Evolutionary conservation across 108 stramenopile genomes (phyloP).

Genomic region (Discostella pseudostelligera): DNA sequence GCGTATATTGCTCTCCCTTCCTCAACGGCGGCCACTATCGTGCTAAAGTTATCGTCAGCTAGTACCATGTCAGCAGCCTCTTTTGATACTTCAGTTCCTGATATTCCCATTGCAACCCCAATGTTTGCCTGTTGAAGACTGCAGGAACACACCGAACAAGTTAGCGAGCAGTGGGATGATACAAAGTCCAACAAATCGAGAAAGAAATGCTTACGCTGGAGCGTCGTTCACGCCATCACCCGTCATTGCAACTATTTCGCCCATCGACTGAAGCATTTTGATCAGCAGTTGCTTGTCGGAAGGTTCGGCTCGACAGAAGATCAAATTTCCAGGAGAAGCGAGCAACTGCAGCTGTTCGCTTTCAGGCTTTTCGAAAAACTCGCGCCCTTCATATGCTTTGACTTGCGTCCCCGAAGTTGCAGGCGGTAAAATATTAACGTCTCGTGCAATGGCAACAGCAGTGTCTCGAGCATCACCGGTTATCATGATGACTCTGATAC

Average conservation of each 20-base stretch:
- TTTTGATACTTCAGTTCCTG: slow-evolving; percentile 86
- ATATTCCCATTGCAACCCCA: slow-evolving; percentile 94
- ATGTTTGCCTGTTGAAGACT: slow-evolving; percentile 82
- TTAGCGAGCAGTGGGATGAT: too few relatives aligned
- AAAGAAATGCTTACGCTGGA: slow-evolving; percentile 61
- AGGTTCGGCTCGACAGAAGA: slow-evolving; percentile 97
- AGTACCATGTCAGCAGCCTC: slow-evolving; percentile 89
- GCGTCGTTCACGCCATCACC: slow-evolving; percentile 99
- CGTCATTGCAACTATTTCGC: slow-evolving; percentile 97
- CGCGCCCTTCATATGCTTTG: slow-evolving; percentile 85
- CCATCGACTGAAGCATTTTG: slow-evolving; percentile 90
- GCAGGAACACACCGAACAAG: too few relatives aligned
- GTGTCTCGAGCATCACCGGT: slow-evolving; percentile 98
- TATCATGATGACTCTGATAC: slow-evolving; percentile 98
- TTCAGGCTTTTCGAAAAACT: slow-evolving; percentile 77
- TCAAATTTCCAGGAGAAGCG: slow-evolving; percentile 77
- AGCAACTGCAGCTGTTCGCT: slow-evolving; percentile 65
- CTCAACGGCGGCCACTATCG: slow-evolving; percentile 95
- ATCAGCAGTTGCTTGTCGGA: slow-evolving; percentile 96
- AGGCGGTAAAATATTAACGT: slow-evolving; percentile 72
- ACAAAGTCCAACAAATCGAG: too few relatives aligned
- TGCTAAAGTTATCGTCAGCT: slow-evolving; percentile 97
- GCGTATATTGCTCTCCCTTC: slow-evolving; percentile 97
- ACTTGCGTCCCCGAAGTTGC: slow-evolving; percentile 36
- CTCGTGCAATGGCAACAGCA: slow-evolving; percentile 89